Conservation (phyloP, 192 early-diverging fungal species). For the Piromyces finnis region DNA sequence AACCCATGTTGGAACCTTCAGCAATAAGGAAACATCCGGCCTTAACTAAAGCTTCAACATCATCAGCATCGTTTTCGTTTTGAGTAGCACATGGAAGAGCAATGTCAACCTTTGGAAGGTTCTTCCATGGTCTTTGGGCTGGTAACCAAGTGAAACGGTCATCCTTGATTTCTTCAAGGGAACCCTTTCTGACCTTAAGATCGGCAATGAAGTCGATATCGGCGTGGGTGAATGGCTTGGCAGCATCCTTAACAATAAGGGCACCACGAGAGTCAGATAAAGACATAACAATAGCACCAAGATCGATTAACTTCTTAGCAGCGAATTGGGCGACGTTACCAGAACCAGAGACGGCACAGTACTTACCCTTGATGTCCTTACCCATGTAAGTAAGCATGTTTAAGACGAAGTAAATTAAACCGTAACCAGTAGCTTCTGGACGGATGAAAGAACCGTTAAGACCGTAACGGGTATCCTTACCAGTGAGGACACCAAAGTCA, state of each 20-base stretch:
- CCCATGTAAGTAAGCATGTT: conserved; percentile 14
- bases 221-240: conserved; percentile 14
- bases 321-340: too few relatives aligned
- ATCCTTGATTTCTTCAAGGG: conserved; percentile 14
- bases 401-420: too few relatives aligned
- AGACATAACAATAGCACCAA: conserved; percentile 22
- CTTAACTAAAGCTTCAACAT: too few relatives aligned
- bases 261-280: conserved; percentile 33
- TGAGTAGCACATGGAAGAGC: conserved; percentile 5
- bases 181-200: conserved; percentile 28
- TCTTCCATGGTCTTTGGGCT: conserved; percentile 28
- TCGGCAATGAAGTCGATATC: conserved; percentile 26
- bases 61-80: too few relatives aligned
- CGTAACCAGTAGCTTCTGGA: too few relatives aligned
- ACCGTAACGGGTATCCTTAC: conserved; percentile 12
- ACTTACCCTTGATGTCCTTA: conserved; percentile 10
- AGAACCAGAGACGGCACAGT: too few relatives aligned
- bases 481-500: conserved; percentile 24
- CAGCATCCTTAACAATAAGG: conserved; percentile 19
- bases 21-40: too few relatives aligned
- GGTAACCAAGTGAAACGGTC: conserved; percentile 17
- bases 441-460: not conserved
- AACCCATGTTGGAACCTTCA: too few relatives aligned
- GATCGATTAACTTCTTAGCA: conserved; percentile 28
- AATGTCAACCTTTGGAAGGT: conserved; percentile 13